Base-by-base conservation (phyloP, 192 early-diverging fungal genomes). In the Coemansia sp. region DNA sequence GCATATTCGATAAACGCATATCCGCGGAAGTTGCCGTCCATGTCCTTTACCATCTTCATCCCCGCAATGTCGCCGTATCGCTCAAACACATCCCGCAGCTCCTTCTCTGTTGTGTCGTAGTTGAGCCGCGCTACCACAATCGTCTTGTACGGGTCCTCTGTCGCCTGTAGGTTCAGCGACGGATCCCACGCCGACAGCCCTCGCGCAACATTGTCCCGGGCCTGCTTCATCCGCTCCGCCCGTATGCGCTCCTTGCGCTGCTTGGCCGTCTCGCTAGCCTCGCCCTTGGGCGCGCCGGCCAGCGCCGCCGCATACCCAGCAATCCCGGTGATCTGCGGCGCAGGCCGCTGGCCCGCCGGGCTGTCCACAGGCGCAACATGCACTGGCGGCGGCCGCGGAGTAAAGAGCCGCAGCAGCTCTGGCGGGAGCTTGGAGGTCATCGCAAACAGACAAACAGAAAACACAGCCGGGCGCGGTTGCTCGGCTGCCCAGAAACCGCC, bases 1-100 rank as follows among this genome's bases (percentile, higher is more conserved):
- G 89, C 92, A 63, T 80, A 98, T 70, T 98, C 95, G 51, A 98
- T 81, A 54, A 98, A 98, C 0, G 91, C 95, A 51, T 96, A 98
- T 29, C 95, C 93, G 56, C 85, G 80, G 13, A 90, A 84, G 63
- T 91, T 84, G 7, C 80, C 82, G 0, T 77, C 75, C 52, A 67
- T 60, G 47, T 84, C 78, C 37, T 74, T 78, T 19, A 92, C 89
- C 43, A 92, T 81, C 58, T 89, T 83, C 20, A 96, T 79, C 39
- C 44, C 31, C 10, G 19, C 61, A 32, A 72, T 53, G 8, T 72
- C 76, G 3, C 94, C 94, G 64, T 84, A 96, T 28, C 64, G 47
- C 11, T 88, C 82, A 63, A 98, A 92, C 47, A 85, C 89, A 27
- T 75, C 56, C 17, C 73, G 69, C 20, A 96, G 75, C 13, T 84